Percentiles rank a stretch among this genome's conserved stretches.
Evolutionary conservation across 495 filamentous ascomycete species (phyloP).

Genomic region (Clavariopsis aquatica): DNA sequence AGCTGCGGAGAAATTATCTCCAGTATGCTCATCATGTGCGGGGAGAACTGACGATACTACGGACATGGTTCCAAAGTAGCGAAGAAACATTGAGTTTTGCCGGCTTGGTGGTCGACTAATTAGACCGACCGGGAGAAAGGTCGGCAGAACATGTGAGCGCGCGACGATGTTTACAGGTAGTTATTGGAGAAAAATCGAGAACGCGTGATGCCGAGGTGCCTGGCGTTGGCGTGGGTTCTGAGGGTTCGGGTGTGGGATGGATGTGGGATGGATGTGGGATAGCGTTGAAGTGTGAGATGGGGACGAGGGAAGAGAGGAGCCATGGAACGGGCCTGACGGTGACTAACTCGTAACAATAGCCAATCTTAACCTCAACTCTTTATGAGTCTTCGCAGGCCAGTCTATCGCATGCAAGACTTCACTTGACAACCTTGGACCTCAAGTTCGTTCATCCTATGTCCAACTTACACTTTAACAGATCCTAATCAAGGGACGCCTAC

Average conservation of each 20-base stretch:
- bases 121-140: background rate
- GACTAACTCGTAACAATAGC: background rate
- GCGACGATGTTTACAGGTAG: background rate
- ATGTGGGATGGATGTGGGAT: background rate
- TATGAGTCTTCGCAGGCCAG: too few species aligned
- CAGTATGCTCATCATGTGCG: constrained; percentile 4
- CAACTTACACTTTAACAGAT: too few species aligned
- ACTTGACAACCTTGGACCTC: too few species aligned
- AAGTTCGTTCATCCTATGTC: too few species aligned
- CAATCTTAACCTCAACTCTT: background rate
- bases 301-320: background rate
- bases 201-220: background rate
- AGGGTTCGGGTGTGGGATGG: background rate
- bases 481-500: too few species aligned
- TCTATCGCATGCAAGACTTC: too few species aligned
- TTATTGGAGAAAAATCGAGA: background rate
- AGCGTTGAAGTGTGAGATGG: background rate
- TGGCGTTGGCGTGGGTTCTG: background rate
- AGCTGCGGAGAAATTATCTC: constrained; percentile 29
- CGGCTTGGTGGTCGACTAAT: constrained; percentile 8
- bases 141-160: background rate
- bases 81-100: constrained; percentile 12
- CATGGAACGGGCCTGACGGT: background rate
- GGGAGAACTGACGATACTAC: constrained; percentile 12
- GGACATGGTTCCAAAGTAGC: constrained; percentile 12